These are phyloP conservation scores for Clitopilus hobsonii DNA, from an alignment of 768 basidiomycete genomes.

Conservation along the genomic window DNA sequence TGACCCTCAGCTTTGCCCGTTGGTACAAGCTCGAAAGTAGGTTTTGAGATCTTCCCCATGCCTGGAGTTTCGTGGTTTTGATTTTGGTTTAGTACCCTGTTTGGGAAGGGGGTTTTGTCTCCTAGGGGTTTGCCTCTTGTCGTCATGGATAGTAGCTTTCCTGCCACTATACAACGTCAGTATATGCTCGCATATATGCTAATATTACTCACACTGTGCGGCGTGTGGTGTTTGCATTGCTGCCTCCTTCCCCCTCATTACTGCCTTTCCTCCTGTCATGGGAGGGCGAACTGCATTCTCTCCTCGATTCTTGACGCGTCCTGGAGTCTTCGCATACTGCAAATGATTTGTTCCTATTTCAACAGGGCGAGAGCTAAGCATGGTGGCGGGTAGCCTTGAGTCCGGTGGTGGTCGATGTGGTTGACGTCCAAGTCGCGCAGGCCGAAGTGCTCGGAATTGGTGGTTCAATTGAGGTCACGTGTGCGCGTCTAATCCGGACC, in stretches of 20 bases:
- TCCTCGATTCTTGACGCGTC: constrained; percentile 35
- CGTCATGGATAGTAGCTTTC: constrained; percentile 9
- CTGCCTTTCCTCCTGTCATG: constrained; percentile 36
- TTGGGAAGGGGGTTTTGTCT: constrained; percentile 77
- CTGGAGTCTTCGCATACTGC: constrained; percentile 50
- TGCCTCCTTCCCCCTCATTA: constrained; percentile 34
- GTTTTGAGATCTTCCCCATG: constrained; percentile 25
- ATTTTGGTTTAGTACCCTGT: constrained; percentile 35
- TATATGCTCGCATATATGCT: neutral
- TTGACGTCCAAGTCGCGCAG: neutral
- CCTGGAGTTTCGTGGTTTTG: constrained; percentile 27
- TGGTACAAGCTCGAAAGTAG: constrained; percentile 4
- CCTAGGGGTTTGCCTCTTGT: constrained; percentile 45
- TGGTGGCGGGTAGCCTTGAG: constrained; percentile 10
- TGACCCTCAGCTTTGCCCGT: constrained; percentile 32
- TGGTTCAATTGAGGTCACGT: neutral
- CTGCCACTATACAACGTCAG: neutral
- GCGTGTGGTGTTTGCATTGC: constrained; percentile 26
- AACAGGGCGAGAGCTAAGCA: constrained; percentile 35
- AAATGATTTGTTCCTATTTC: constrained; percentile 24
- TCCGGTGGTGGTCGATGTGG: neutral
- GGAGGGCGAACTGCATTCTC: constrained; percentile 44
- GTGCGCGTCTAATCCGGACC: neutral
- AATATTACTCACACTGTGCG: constrained; percentile 23
- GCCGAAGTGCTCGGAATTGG: neutral